phyloP scores from a whole-genome alignment of 1,139 yeast genomes.

The Saccharomycopsis hybrid region DNA sequence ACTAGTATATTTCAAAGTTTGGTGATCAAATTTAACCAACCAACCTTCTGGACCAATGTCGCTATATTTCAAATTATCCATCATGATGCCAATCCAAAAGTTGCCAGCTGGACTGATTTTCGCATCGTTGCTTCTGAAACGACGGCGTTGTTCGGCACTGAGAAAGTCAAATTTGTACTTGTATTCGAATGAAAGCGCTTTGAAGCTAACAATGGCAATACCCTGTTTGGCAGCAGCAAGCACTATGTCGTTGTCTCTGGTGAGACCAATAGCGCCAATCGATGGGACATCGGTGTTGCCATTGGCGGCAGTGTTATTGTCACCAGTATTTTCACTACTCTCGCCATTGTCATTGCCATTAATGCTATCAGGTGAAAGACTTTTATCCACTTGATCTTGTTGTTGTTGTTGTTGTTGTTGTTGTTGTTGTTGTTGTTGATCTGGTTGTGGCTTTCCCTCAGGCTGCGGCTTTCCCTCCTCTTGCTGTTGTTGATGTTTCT shows the following conservation, averaged over 20 bases:
- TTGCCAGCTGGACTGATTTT: slow-evolving; percentile 63
- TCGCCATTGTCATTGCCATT: too few relatives aligned
- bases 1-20: slow-evolving; percentile 25
- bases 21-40: slow-evolving; percentile 29
- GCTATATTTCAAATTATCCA: slow-evolving; percentile 39
- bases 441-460: too few relatives aligned
- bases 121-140: slow-evolving; percentile 69
- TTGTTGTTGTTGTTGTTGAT: too few relatives aligned
- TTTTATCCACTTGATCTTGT: too few relatives aligned
- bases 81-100: slow-evolving; percentile 72
- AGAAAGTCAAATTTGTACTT: slow-evolving; percentile 43
- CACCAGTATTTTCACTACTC: too few relatives aligned
- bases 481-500: too few relatives aligned
- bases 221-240: slow-evolving; percentile 54
- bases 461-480: too few relatives aligned
- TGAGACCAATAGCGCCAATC: slow-evolving; percentile 61
- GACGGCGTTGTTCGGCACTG: slow-evolving; percentile 28
- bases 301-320: too few relatives aligned
- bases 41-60: slow-evolving; percentile 30
- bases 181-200: slow-evolving; percentile 32
- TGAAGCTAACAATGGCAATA: slow-evolving; percentile 44
- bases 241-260: slow-evolving; percentile 35
- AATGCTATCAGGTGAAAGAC: too few relatives aligned
- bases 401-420: too few relatives aligned
- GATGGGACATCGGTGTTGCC: slow-evolving; percentile 19